Evolutionary conservation across 805 yeast genomes (phyloP).

Genomic region (Myxozyma neglecta): DNA sequence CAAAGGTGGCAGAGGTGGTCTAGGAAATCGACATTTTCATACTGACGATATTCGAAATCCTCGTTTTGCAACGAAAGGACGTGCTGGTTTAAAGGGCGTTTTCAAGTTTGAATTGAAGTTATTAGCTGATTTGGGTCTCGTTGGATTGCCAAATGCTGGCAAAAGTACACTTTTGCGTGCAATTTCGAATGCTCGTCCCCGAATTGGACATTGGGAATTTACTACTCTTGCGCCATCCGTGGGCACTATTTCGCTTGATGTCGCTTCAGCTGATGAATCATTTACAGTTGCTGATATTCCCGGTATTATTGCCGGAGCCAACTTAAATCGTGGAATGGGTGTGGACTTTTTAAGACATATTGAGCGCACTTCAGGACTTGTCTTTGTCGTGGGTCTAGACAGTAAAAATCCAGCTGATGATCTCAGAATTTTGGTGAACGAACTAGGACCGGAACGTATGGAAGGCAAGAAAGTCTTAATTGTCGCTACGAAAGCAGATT

Average conservation of each 20-base stretch:
- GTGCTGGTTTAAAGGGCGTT: slow-evolving; percentile 62
- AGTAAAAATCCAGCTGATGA: slow-evolving; percentile 64
- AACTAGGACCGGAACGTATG: slow-evolving; percentile 67
- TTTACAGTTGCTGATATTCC: slow-evolving; percentile 98
- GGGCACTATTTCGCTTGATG: slow-evolving; percentile 74
- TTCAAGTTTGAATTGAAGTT: slow-evolving; percentile 83
- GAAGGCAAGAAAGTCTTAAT: slow-evolving; percentile 64
- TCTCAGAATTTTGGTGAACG: slow-evolving; percentile 60
- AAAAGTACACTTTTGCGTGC: slow-evolving; percentile 85
- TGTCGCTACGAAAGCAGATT: slow-evolving; percentile 93
- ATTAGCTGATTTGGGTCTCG: slow-evolving; percentile 89
- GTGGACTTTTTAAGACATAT: slow-evolving; percentile 87
- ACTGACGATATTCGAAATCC: slow-evolving; percentile 86
- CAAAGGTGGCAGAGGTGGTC: slow-evolving; percentile 89
- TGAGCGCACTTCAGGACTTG: slow-evolving; percentile 87
- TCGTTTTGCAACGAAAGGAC: slow-evolving; percentile 78
- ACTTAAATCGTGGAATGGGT: slow-evolving; percentile 84
- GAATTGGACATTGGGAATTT: slow-evolving; percentile 95
- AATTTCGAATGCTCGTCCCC: slow-evolving; percentile 83
- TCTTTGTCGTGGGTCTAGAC: slow-evolving; percentile 80
- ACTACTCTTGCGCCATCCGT: slow-evolving; percentile 90
- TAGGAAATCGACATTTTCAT: slow-evolving; percentile 94
- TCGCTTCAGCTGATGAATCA: slow-evolving; percentile 52
- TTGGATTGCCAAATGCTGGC: slow-evolving; percentile 96
- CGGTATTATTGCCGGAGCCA: slow-evolving; percentile 89